A percentile compares a stretch with the other conserved stretches of the same genome.
Conservation (phyloP, 345 rosid species). For the Erodium maritimum region DNA sequence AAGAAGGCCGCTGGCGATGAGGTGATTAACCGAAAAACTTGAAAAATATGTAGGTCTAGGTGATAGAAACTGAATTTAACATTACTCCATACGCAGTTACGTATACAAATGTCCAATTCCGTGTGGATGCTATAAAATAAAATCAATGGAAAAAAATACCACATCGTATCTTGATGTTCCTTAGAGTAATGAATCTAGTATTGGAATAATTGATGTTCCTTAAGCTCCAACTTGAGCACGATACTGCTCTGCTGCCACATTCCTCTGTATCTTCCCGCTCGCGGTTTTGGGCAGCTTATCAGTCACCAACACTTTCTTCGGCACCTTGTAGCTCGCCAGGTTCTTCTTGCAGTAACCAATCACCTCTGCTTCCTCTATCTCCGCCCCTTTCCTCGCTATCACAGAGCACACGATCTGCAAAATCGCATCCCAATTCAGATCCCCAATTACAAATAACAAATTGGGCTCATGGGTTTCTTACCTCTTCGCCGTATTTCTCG, state of each 20-base stretch:
- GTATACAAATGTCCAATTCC: no score
- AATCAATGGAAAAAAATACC: no score
- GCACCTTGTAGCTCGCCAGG: constrained; percentile 72
- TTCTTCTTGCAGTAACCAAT: constrained; percentile 56
- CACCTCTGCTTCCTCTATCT: constrained; percentile 45
- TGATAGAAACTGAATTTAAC: no score
- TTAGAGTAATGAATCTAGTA: no score
- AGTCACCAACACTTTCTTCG: constrained; percentile 51
- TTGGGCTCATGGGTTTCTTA: constrained; percentile 8
- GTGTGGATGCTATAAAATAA: no score
- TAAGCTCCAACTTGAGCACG: no score
- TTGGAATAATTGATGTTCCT: no score
- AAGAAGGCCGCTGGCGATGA: no score
- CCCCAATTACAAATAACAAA: not conserved
- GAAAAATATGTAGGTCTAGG: no score
- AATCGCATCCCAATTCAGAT: not conserved
- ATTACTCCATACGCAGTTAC: no score
- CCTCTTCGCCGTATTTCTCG: constrained; percentile 97
- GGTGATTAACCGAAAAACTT: no score
- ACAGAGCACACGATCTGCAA: constrained; percentile 16
- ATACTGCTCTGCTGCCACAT: constrained; percentile 54
- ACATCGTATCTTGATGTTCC: no score
- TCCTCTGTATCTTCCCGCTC: constrained; percentile 51
- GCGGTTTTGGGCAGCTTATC: constrained; percentile 48
- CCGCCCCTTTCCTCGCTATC: constrained; percentile 59